Conservation (phyloP, 306 rosid species). For the Cicer chorassanicum region DNA sequence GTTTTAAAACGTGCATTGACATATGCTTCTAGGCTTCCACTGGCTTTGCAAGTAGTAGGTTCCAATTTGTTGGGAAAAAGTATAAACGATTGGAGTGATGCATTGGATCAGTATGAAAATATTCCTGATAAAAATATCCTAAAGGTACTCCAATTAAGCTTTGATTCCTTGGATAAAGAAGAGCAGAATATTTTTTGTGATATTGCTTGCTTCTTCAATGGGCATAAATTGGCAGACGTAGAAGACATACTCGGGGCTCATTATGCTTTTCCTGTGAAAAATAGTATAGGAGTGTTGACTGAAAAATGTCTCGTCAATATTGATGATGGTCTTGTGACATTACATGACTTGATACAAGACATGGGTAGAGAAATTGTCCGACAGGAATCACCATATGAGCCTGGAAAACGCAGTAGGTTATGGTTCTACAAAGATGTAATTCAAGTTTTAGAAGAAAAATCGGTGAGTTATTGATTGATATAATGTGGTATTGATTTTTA, state of each 20-base stretch:
- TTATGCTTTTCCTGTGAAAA: neutral
- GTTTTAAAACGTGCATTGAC: neutral
- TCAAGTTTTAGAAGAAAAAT: neutral
- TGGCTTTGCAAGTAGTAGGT: slow-evolving; percentile 2
- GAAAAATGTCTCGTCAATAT: slow-evolving; percentile 10
- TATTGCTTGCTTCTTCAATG: slow-evolving; percentile 28
- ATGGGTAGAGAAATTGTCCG: slow-evolving; percentile 25
- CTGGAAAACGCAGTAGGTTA: slow-evolving; percentile 7
- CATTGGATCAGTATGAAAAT: neutral
- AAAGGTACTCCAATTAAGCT: neutral
- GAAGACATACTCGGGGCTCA: neutral
- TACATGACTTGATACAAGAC: slow-evolving; percentile 9
- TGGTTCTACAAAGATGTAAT: neutral
- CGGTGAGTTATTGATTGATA: neutral
- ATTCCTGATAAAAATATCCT: neutral
- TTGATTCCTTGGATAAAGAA: slow-evolving; percentile 5
- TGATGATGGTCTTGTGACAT: slow-evolving; percentile 2
- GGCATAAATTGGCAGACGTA: neutral
- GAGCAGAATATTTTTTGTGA: neutral
- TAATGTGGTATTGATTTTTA: neutral
- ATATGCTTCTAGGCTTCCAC: neutral
- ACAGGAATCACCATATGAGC: neutral
- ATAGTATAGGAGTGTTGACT: neutral
- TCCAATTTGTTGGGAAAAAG: neutral
- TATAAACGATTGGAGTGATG: neutral